A percentile compares a stretch with the other conserved stretches of the same genome.
Evolutionary conservation across 2,329 filamentous ascomycete genomes (phyloP).

Genomic region (Dactylellina parvicollis): DNA sequence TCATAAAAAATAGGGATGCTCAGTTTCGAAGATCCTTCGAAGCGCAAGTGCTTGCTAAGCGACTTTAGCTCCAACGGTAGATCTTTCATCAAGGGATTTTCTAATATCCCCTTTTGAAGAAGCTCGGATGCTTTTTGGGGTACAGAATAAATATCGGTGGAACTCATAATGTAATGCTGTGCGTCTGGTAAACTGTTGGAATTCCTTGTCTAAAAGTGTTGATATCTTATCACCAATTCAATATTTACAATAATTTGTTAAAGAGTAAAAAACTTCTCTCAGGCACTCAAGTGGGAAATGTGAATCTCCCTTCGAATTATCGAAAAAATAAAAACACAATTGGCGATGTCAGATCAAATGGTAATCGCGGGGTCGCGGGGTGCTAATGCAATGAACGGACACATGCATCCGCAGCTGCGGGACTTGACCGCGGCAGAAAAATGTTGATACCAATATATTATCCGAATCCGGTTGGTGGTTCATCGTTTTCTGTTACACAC

Average conservation of each 20-base stretch:
- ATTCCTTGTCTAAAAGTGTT: not conserved
- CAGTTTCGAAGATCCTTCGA: conserved; percentile 63
- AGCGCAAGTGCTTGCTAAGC: conserved; percentile 61
- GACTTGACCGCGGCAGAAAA: not conserved
- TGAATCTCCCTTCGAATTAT: too few species aligned
- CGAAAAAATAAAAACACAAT: too few species aligned
- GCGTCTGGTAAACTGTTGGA: too few species aligned
- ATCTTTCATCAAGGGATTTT: conserved; percentile 62
- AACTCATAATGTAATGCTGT: conserved; percentile 7
- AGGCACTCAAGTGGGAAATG: too few species aligned
- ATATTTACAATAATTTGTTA: too few species aligned
- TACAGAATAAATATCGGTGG: conserved; percentile 56
- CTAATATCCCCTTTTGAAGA: conserved; percentile 62
- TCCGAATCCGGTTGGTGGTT: too few species aligned
- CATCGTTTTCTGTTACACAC: too few species aligned
- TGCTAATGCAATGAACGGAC: too few species aligned
- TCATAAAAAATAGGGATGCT: conserved; percentile 64
- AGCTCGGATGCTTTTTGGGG: conserved; percentile 58
- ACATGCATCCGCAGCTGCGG: not conserved
- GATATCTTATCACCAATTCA: too few species aligned
- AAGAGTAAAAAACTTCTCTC: too few species aligned
- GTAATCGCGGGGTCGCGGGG: not conserved
- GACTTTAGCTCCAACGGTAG: conserved; percentile 61
- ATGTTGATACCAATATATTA: too few species aligned
- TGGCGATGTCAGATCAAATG: not conserved